phyloP scores from a whole-genome alignment of 2,329 filamentous ascomycete genomes.

The Fusarium compactum region DNA sequence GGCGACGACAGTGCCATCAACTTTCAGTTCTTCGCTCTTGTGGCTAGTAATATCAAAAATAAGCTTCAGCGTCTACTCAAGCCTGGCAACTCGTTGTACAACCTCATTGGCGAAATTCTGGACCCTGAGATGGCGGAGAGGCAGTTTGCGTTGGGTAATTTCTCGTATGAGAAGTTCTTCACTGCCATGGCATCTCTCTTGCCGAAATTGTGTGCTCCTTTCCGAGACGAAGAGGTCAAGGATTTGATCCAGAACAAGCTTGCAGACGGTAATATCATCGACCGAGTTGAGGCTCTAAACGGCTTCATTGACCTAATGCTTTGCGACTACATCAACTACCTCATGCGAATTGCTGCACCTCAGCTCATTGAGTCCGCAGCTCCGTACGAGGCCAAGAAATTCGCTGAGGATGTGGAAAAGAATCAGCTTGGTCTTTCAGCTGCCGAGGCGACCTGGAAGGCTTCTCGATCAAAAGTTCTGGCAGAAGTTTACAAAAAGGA shows the following conservation, averaged over 20 bases:
- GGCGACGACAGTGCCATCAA: conserved; percentile 73
- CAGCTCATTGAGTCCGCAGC: conserved; percentile 77
- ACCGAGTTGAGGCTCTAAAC: conserved; percentile 80
- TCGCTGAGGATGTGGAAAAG: conserved; percentile 72
- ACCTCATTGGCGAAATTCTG: conserved; percentile 78
- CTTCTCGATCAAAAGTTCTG: conserved; percentile 72
- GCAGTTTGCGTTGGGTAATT: conserved; percentile 77
- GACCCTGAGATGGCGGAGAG: conserved; percentile 77
- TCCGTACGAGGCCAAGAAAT: conserved; percentile 80
- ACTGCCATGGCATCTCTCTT: conserved; percentile 79
- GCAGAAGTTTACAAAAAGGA: conserved; percentile 76
- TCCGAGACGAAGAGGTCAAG: conserved; percentile 82
- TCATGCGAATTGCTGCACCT: conserved; percentile 78
- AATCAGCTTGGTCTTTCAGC: conserved; percentile 66
- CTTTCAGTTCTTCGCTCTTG: conserved; percentile 75
- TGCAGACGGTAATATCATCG: conserved; percentile 73
- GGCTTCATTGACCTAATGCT: conserved; percentile 82
- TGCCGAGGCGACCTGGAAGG: conserved; percentile 75
- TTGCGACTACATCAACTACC: conserved; percentile 85
- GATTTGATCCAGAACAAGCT: conserved; percentile 73
- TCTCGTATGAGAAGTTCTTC: conserved; percentile 86
- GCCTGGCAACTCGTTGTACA: conserved; percentile 78
- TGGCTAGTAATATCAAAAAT: conserved; percentile 76
- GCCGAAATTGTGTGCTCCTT: conserved; percentile 83
- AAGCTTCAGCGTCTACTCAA: conserved; percentile 80